phyloP scores from a whole-genome alignment of 2,329 filamentous ascomycete genomes.

The Fusarium citri region DNA sequence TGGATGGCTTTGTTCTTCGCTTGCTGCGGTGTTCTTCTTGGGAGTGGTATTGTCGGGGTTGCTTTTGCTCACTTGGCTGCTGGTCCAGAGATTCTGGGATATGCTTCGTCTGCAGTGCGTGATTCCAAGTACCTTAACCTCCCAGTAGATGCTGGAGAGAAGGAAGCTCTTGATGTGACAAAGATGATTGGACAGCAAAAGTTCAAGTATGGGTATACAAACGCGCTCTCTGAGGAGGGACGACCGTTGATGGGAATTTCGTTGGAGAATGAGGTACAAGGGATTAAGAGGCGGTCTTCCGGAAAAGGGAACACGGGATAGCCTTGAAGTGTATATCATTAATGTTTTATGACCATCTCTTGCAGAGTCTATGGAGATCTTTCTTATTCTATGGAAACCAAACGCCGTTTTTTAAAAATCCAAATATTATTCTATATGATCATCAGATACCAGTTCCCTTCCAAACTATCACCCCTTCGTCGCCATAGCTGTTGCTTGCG shows the following conservation, averaged over 20 bases:
- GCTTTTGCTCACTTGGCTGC: conserved; percentile 24
- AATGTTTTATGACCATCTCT: not conserved
- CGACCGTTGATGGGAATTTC: not conserved
- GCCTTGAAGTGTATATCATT: not conserved
- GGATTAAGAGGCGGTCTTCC: not conserved
- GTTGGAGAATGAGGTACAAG: not conserved
- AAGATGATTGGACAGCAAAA: not conserved
- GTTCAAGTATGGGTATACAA: conserved; percentile 5
- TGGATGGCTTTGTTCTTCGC: not conserved
- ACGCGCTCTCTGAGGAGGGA: not conserved
- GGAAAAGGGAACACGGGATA: not conserved
- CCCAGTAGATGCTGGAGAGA: not conserved
- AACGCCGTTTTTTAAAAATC: not conserved
- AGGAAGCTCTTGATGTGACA: conserved; percentile 13
- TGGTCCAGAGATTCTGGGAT: conserved; percentile 34
- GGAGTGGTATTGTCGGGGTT: not conserved
- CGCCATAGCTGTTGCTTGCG: conserved; percentile 19
- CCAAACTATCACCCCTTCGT: not conserved
- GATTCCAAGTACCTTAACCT: conserved; percentile 7
- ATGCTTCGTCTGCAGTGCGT: conserved; percentile 25
- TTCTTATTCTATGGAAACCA: not conserved
- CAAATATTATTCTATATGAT: not conserved
- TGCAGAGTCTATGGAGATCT: not conserved
- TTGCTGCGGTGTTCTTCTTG: not conserved
- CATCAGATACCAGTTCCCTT: accelerated